Base-by-base conservation (phyloP, 1,284 basidiomycete genomes). In the Coniferiporia sulphurascens region DNA sequence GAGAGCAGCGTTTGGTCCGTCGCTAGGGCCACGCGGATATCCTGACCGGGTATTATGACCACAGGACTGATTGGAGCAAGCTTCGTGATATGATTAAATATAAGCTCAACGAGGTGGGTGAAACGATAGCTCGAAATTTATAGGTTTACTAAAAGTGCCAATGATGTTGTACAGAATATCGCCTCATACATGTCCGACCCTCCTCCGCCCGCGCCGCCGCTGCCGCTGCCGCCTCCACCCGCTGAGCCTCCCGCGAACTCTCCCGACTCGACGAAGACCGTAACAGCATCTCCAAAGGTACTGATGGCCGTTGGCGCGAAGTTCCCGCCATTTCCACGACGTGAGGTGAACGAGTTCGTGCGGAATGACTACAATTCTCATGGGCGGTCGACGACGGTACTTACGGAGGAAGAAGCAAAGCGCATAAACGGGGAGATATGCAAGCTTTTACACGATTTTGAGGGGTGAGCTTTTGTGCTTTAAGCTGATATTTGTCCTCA, bases 291-390 rank as follows among this genome's bases (percentile, higher is more conserved):
- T 48, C 63, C 60, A 32, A 56, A 63, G 46, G 52, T 61, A 35
- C 32, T 59, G 57, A 69, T 75, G 38, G 72, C 76, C 12, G 89
- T 90, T 2, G 90, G 91, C 32, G 74, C 93, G 15, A 87, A 86
- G 64, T 74, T 95, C 10, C 83, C 91, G 4, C 91, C 93, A 0
- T 95, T 95, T 68, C 86, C 86, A 10, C 82, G 85, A 21, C 80
- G 85, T 53, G 78, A 77, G 59, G 72, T n/a, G 65, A 72, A 62
- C 38, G 60, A 63, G 43, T 51, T 63, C 32, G 58, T 65, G 64
- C 70, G 76, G 53, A 72, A 75, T 64, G 77, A 79, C 58, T 66
- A 78, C 61, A 79, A 79, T 64, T 74, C 79, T 59, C 77, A 79
- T 58, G 81, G 83, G 35, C 73, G 76, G 2, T 84, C 83, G 1